Percentiles rank a stretch among this genome's conserved stretches.
Conservation (phyloP, 257 asterid species). For the Solanum tarijense region DNA sequence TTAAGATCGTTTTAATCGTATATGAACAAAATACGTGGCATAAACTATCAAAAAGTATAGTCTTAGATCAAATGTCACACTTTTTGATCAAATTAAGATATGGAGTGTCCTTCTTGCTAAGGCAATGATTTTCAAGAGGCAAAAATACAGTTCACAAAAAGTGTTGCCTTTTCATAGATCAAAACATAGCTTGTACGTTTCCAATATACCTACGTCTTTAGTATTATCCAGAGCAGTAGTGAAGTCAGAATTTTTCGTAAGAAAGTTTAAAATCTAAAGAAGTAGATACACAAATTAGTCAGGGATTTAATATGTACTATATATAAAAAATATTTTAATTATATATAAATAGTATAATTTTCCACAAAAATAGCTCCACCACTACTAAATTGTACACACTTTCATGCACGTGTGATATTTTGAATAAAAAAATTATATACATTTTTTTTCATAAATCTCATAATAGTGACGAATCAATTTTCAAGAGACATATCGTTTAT, state of each 20-base stretch:
- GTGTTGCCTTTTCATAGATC: background rate
- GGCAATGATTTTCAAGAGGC: background rate
- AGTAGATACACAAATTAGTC: accelerated
- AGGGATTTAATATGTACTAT: accelerated
- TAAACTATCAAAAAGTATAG: background rate
- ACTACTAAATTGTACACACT: too few relatives aligned
- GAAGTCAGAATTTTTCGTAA: accelerated
- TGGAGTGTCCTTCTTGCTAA: background rate
- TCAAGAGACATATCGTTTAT: background rate
- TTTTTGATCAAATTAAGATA: background rate
- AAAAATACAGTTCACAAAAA: background rate
- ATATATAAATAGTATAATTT: too few relatives aligned
- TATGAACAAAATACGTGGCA: background rate
- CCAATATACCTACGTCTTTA: background rate
- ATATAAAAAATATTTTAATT: too few relatives aligned
- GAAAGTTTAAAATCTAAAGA: too few relatives aligned
- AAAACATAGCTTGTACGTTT: too few relatives aligned
- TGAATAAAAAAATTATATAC: too few relatives aligned
- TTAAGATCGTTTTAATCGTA: background rate
- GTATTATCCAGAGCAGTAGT: too few relatives aligned
- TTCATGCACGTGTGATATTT: too few relatives aligned
- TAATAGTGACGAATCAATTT: background rate
- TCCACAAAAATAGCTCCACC: too few relatives aligned
- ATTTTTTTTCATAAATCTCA: background rate
- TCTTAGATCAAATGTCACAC: background rate